Base-by-base conservation (phyloP, 78 protist genomes). In the Speleostelium caveatum region DNA sequence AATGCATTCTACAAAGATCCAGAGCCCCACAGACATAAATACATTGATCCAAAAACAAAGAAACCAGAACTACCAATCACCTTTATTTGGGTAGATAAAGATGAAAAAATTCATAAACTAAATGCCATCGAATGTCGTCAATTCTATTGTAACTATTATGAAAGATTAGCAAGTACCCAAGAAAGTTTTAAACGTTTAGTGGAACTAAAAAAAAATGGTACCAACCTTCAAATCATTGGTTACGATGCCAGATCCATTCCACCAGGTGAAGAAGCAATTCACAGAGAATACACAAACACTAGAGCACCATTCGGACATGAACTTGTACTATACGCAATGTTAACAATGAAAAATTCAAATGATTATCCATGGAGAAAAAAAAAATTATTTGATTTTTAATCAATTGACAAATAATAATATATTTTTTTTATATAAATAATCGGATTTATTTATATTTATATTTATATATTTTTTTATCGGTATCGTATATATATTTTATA, bases 111-210 rank as follows among this genome's bases (percentile, higher is more conserved):
- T 21, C 32, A 75, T 5, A 36, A 63, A 21, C 85, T 75, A 1
- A 63, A 26, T 12, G 58, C 69, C 2, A 30, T 75, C 17, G 38
- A 75, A 14, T 75, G 85, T 24, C 41, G 85, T 21, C 85, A 75
- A 22, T 75, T 75, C 69, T 75, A 75, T 36, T 75, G 85, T 58
- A 56, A 75, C 56, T 75, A n/a, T 17, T 75, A 75, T 60, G 85
- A 75, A n/a, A 10, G 71, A n/a, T 36, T 75, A 6, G 85, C 55
- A 4, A 38, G 61, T 28, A 30, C 8, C 3, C 32, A 26, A n/a
- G 85, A 56, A 2, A 58, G 60, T 6, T 75, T 60, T 39, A 35
- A 59, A 24, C 2, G 56, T 32, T 45, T 73, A 6, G 21, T 17
- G 6, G 38, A 55, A 56, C 55, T 59, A 32, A 33, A 39, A 33